Conservation (phyloP, 805 yeast species). For the Candida adriatica region DNA sequence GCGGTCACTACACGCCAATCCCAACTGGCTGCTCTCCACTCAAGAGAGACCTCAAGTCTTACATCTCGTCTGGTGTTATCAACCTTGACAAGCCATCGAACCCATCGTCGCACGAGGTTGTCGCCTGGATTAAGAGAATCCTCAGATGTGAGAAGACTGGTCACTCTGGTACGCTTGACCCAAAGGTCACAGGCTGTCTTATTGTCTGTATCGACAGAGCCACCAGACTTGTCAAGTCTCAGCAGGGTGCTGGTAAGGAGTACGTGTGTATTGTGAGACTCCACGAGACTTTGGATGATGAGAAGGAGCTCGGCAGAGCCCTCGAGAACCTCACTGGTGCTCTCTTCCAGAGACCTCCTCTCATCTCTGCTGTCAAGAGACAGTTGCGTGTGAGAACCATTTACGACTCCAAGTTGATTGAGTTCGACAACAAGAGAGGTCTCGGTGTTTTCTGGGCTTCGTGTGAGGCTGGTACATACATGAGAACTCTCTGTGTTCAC, state of each 20-base stretch:
- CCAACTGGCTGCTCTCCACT: conserved; percentile 94
- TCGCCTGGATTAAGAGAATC: conserved; percentile 97
- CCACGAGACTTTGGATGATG: conserved; percentile 88
- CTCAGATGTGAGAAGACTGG: conserved; percentile 96
- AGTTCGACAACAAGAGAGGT: conserved; percentile 94
- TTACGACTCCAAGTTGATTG: conserved; percentile 91
- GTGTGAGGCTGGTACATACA: conserved; percentile 99
- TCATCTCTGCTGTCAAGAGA: conserved; percentile 98
- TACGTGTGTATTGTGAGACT: conserved; percentile 95
- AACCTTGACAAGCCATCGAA: conserved; percentile 97
- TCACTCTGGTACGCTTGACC: conserved; percentile 98
- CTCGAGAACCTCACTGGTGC: conserved; percentile 98
- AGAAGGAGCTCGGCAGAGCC: conserved; percentile 78
- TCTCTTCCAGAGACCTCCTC: conserved; percentile 97
- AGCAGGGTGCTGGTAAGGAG: conserved; percentile 99
- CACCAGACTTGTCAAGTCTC: conserved; percentile 94
- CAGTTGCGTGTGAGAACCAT: conserved; percentile 97
- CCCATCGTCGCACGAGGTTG: conserved; percentile 98
- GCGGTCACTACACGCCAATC: conserved; percentile 96
- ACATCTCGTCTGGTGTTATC: conserved; percentile 91
- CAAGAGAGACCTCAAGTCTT: conserved; percentile 86
- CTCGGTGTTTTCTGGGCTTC: conserved; percentile 99
- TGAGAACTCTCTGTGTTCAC: conserved; percentile 99
- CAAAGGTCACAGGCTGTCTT: conserved; percentile 97
- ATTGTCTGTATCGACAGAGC: conserved; percentile 98